A percentile compares a stretch with the other conserved stretches of the same genome.
phyloP scores from a whole-genome alignment of 2,329 filamentous ascomycete species.

The Beauveria sp. region DNA sequence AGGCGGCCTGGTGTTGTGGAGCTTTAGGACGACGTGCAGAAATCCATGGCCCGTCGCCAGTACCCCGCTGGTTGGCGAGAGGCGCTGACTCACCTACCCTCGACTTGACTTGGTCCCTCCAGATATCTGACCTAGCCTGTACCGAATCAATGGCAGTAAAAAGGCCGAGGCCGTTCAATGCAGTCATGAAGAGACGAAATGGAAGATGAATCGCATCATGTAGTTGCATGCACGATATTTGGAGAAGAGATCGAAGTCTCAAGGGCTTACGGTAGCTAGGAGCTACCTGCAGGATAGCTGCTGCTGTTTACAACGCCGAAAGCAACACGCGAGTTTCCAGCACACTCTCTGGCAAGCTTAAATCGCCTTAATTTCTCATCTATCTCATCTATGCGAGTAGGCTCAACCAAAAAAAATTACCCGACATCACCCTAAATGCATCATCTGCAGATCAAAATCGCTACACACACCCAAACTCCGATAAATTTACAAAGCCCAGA shows the following conservation, averaged over 20 bases:
- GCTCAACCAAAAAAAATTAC: background rate
- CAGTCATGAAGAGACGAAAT: background rate
- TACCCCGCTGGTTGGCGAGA: background rate
- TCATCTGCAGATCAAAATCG: background rate
- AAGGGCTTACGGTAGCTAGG: too few species aligned
- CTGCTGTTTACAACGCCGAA: too few species aligned
- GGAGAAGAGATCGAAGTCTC: too few species aligned
- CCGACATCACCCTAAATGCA: background rate
- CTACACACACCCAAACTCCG: background rate
- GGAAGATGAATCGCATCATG: too few species aligned
- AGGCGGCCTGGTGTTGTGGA: conserved; percentile 11
- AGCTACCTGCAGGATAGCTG: too few species aligned
- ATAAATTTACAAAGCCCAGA: background rate
- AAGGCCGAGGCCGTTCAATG: too few species aligned
- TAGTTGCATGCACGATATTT: too few species aligned
- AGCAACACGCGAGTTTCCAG: too few species aligned
- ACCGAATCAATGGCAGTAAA: background rate
- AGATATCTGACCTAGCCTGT: background rate
- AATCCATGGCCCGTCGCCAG: background rate
- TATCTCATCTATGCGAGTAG: background rate
- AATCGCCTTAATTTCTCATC: too few species aligned
- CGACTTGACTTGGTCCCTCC: background rate
- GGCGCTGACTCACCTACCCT: conserved; percentile 1
- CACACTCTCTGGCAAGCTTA: too few species aligned
- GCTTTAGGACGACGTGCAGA: conserved; percentile 9